Evolutionary conservation across 305 asterid genomes (phyloP).

Genomic region (Fraxinus platypoda): DNA sequence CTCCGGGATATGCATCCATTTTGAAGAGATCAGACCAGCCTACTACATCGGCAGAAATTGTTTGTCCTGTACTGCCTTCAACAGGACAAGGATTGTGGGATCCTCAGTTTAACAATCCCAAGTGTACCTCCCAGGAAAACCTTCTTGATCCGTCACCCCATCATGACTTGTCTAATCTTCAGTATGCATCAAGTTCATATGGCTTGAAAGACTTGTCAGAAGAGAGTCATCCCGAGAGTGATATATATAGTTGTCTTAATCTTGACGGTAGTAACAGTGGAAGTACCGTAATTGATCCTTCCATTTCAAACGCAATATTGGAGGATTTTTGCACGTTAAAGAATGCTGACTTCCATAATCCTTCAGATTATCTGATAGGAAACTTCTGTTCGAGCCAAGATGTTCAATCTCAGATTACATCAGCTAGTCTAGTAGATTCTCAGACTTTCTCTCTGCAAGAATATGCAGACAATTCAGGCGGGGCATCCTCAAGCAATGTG

Average conservation of each 20-base stretch:
- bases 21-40: constrained; percentile 38
- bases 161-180: constrained; percentile 45
- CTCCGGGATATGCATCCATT: constrained; percentile 37
- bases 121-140: constrained; percentile 39
- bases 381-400: constrained; percentile 75
- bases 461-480: constrained; percentile 83
- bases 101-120: constrained; percentile 44
- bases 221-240: constrained; percentile 57
- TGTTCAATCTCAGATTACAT: constrained; percentile 85
- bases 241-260: constrained; percentile 75
- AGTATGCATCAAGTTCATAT: constrained; percentile 39
- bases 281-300: constrained; percentile 85
- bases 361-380: constrained; percentile 62
- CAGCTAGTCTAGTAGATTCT: constrained; percentile 80
- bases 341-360: constrained; percentile 56
- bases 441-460: constrained; percentile 76
- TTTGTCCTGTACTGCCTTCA: constrained; percentile 30
- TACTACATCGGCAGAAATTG: constrained; percentile 24
- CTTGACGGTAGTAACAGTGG: constrained; percentile 78
- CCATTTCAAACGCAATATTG: constrained; percentile 63
- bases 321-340: constrained; percentile 62
- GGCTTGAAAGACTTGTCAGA: constrained; percentile 60
- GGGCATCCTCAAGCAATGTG: constrained; percentile 85
- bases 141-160: constrained; percentile 38
- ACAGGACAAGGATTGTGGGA: constrained; percentile 65